A percentile compares a stretch with the other conserved stretches of the same genome.
These are phyloP conservation scores for Lathyrus oleraceus DNA, from an alignment of 306 rosid species.

Conservation along the genomic window DNA sequence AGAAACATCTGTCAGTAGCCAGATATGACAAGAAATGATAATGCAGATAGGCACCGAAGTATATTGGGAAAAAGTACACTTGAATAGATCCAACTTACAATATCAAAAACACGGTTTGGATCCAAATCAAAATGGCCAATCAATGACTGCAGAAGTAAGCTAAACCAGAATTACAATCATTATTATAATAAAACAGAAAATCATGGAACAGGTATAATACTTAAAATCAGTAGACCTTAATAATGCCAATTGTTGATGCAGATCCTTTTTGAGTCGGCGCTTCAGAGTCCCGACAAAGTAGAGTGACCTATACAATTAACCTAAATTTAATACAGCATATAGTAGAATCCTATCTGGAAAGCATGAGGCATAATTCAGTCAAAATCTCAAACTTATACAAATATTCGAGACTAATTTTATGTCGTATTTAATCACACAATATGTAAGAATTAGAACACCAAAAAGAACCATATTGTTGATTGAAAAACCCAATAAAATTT, in stretches of 20 bases:
- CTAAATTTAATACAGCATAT: slow-evolving; percentile 35
- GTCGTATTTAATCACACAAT: background rate
- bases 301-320: slow-evolving; percentile 65
- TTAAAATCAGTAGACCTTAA: slow-evolving; percentile 64
- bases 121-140: slow-evolving; percentile 99
- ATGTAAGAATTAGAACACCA: slow-evolving; percentile 16
- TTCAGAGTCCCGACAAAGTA: slow-evolving; percentile 77
- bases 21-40: slow-evolving; percentile 26
- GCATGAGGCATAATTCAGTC: slow-evolving; percentile 24
- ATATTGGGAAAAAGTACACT: background rate
- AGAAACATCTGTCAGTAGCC: slow-evolving; percentile 32
- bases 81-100: slow-evolving; percentile 59
- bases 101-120: slow-evolving; percentile 97
- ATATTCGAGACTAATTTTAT: background rate
- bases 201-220: slow-evolving; percentile 8
- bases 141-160: slow-evolving; percentile 71
- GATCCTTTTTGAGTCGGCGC: slow-evolving; percentile 59
- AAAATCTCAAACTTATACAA: background rate
- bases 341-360: slow-evolving; percentile 16
- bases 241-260: slow-evolving; percentile 83
- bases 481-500: background rate
- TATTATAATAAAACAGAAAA: slow-evolving; percentile 22
- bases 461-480: slow-evolving; percentile 12
- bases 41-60: background rate
- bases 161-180: slow-evolving; percentile 30